phyloP scores from a whole-genome alignment of 73 alveolate species.

The Stentor coeruleus region DNA sequence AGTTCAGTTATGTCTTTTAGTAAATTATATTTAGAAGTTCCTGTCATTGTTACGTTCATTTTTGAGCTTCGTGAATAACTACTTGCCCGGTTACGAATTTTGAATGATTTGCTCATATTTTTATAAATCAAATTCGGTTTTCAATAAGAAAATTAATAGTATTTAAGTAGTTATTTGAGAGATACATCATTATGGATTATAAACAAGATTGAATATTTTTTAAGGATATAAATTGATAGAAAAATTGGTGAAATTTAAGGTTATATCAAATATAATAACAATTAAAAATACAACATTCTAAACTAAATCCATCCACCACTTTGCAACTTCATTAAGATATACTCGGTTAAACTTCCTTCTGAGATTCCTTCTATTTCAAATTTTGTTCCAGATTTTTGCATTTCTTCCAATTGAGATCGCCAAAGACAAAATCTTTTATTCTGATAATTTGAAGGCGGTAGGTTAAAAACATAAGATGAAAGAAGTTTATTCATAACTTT shows the following conservation, averaged over 20 bases:
- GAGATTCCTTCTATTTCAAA: not conserved
- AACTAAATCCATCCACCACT: not conserved
- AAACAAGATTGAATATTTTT: no score
- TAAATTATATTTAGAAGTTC: not conserved
- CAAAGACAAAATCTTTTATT: slow-evolving; percentile 6
- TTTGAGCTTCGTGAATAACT: not conserved
- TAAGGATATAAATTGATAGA: no score
- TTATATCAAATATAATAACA: no score
- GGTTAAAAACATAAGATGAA: not conserved
- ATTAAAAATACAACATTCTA: no score
- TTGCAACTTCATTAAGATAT: not conserved
- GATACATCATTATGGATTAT: no score
- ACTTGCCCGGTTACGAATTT: not conserved
- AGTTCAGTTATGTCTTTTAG: not conserved
- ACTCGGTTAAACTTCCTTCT: not conserved
- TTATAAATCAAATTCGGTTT: no score
- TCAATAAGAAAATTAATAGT: no score
- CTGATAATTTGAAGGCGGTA: not conserved
- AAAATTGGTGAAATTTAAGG: no score
- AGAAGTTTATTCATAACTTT: not conserved
- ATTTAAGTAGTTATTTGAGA: no score
- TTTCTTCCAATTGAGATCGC: not conserved
- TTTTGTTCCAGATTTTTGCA: not conserved
- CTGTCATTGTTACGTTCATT: not conserved
- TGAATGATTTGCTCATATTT: not conserved